A percentile compares a stretch with the other conserved stretches of the same genome.
Evolutionary conservation across 225 moss, liverwort and hornwort species (phyloP).

Genomic region (Thuidium tamariscinum): DNA sequence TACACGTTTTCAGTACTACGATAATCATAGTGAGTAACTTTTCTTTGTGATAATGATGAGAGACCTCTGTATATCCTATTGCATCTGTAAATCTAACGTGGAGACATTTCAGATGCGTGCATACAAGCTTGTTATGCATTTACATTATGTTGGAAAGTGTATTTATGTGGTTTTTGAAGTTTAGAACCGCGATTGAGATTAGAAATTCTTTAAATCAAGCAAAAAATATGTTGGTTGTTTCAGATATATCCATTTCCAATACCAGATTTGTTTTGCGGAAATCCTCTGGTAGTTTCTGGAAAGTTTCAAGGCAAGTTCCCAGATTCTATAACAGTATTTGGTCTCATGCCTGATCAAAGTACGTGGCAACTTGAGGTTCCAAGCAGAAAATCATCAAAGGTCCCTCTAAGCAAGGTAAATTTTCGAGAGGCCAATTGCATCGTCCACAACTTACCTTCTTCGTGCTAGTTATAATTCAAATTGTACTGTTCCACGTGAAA

Average conservation of each 20-base stretch:
- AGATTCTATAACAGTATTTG: conserved; percentile 35
- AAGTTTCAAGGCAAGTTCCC: conserved; percentile 59
- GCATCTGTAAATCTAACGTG: neutral
- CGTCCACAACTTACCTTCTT: neutral
- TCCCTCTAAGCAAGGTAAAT: conserved; percentile 59
- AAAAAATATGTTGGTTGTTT: neutral
- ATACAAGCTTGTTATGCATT: neutral
- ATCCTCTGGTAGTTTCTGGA: conserved; percentile 62
- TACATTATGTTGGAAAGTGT: neutral
- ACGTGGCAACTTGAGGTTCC: conserved; percentile 41
- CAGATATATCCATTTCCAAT: conserved; percentile 72
- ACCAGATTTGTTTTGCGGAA: conserved; percentile 74
- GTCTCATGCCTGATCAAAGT: conserved; percentile 48
- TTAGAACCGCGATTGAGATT: neutral
- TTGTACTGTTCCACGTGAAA: neutral
- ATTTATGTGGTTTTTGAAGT: neutral
- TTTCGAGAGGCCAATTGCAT: neutral
- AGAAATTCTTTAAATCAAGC: neutral
- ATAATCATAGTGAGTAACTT: neutral
- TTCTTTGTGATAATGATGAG: neutral
- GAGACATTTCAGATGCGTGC: neutral
- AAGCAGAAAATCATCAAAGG: conserved; percentile 30
- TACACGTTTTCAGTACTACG: neutral
- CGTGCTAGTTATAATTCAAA: neutral
- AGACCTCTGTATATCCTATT: neutral